Percentiles rank a stretch among this genome's conserved stretches.
Conservation (phyloP, 2,329 filamentous ascomycete species). For the Didymella arachidicola region DNA sequence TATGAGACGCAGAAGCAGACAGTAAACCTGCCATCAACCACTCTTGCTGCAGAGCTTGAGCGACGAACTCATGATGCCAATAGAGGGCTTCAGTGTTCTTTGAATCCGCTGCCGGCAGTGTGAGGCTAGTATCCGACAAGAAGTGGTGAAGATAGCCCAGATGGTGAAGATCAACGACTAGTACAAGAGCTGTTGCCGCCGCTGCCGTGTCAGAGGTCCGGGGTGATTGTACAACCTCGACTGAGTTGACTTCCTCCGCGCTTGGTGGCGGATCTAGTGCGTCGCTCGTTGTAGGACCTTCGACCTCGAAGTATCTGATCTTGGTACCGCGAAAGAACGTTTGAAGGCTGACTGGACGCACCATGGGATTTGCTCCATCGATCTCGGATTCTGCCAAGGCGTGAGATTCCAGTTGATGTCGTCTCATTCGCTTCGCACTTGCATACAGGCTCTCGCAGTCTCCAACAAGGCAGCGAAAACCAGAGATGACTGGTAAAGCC, state of each 20-base stretch:
- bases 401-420: constrained; percentile 44
- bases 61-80: constrained; percentile 32
- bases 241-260: background rate
- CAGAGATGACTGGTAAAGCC: constrained; percentile 39
- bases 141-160: constrained; percentile 42
- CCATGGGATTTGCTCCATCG: background rate
- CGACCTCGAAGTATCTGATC: constrained; percentile 50
- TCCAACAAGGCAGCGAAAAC: constrained; percentile 38
- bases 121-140: constrained; percentile 6
- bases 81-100: constrained; percentile 18
- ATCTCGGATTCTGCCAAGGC: constrained; percentile 15
- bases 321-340: constrained; percentile 53
- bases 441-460: constrained; percentile 44
- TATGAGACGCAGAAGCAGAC: constrained; percentile 34
- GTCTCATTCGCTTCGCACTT: constrained; percentile 49
- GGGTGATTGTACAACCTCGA: background rate
- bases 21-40: constrained; percentile 43
- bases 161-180: constrained; percentile 28
- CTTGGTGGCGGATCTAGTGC: background rate
- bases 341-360: constrained; percentile 39
- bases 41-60: constrained; percentile 25
- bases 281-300: constrained; percentile 9
- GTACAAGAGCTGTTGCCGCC: background rate
- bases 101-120: background rate
- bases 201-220: background rate